Evolutionary conservation across 2,329 filamentous ascomycete genomes (phyloP).

Genomic region (Nigrospora oryzae): DNA sequence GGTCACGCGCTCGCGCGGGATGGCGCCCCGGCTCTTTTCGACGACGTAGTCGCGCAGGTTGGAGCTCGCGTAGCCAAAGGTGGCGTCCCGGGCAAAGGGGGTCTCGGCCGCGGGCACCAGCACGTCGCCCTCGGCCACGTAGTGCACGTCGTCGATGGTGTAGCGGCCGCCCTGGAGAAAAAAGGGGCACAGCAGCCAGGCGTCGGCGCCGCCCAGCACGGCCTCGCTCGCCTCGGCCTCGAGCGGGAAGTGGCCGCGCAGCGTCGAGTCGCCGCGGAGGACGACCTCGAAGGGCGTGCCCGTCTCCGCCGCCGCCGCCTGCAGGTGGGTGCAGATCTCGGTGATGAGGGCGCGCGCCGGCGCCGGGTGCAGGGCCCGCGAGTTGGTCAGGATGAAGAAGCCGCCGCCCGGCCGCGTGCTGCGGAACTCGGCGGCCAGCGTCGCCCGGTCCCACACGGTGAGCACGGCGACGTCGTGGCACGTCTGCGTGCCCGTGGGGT

Average conservation of each 20-base stretch:
- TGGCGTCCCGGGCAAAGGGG: constrained; percentile 48
- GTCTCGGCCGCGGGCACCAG: constrained; percentile 43
- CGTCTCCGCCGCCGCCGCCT: constrained; percentile 29
- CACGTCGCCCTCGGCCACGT: constrained; percentile 41
- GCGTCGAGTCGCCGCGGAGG: constrained; percentile 46
- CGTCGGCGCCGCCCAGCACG: constrained; percentile 39
- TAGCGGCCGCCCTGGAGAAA: constrained; percentile 50
- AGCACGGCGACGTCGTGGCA: constrained; percentile 48
- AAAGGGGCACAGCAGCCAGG: constrained; percentile 48
- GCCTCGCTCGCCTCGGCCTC: constrained; percentile 43
- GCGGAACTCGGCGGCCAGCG: constrained; percentile 33
- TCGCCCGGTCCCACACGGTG: constrained; percentile 40
- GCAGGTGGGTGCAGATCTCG: constrained; percentile 41
- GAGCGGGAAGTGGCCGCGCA: constrained; percentile 47
- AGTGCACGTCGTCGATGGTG: constrained; percentile 49
- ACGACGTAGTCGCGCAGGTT: constrained; percentile 42
- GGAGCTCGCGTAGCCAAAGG: constrained; percentile 47
- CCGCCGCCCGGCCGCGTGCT: constrained; percentile 26
- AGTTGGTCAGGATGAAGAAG: constrained; percentile 55
- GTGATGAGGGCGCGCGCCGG: constrained; percentile 37
- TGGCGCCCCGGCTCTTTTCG: constrained; percentile 40
- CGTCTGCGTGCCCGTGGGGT: constrained; percentile 54
- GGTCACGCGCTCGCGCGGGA: constrained; percentile 26
- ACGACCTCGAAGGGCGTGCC: constrained; percentile 42
- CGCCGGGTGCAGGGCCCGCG: constrained; percentile 41